Evolutionary conservation across 2,329 filamentous ascomycete genomes (phyloP).

Genomic region (Pseudomassariella vexata): DNA sequence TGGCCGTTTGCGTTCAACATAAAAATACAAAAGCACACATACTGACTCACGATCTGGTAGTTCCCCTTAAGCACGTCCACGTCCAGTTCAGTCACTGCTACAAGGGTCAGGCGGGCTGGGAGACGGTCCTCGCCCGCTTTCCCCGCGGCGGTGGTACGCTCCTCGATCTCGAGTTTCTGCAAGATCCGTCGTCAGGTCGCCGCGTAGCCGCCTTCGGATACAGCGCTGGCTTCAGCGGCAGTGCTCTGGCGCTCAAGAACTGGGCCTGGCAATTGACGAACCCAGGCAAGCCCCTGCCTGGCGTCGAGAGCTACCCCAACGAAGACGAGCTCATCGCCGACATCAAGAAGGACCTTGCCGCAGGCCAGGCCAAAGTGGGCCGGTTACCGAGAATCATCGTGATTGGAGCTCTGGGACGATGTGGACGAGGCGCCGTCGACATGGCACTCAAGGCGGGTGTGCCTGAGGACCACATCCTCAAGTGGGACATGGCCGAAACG

Average conservation of each 20-base stretch:
- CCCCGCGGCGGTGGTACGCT: conserved; percentile 70
- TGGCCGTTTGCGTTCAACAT: conserved; percentile 6
- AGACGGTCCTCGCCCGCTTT: conserved; percentile 73
- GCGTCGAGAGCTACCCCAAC: conserved; percentile 65
- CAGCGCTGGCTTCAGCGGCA: conserved; percentile 70
- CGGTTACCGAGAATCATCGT: conserved; percentile 70
- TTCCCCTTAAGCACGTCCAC: conserved; percentile 67
- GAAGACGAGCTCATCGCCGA: conserved; percentile 67
- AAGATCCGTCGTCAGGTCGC: conserved; percentile 59
- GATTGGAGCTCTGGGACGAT: conserved; percentile 79
- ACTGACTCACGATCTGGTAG: conserved; percentile 14
- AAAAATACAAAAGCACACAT: background rate
- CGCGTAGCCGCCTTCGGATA: conserved; percentile 69
- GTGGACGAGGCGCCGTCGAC: conserved; percentile 79
- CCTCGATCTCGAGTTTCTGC: conserved; percentile 82
- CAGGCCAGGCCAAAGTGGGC: conserved; percentile 58
- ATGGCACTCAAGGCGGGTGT: conserved; percentile 71
- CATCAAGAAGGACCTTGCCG: conserved; percentile 66
- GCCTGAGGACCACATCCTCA: conserved; percentile 58
- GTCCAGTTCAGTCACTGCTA: conserved; percentile 70
- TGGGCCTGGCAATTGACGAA: conserved; percentile 81
- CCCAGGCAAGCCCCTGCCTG: conserved; percentile 60
- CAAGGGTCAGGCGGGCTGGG: conserved; percentile 75
- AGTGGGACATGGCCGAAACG: conserved; percentile 76
- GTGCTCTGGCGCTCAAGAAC: conserved; percentile 68